phyloP scores from a whole-genome alignment of 257 asterid species.

The Catharanthus roseus region DNA sequence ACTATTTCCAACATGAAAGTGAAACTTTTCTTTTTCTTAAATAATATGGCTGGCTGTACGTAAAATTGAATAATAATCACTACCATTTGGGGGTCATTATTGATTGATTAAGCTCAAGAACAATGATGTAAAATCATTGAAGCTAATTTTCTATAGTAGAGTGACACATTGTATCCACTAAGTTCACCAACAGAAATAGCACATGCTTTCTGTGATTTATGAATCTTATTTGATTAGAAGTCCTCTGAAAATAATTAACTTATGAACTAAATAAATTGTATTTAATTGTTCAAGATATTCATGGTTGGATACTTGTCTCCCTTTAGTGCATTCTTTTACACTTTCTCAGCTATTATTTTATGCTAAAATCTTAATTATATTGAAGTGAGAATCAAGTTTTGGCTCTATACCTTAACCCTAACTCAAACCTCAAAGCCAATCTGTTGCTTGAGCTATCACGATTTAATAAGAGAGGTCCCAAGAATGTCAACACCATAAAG shows the following conservation, averaged over 20 bases:
- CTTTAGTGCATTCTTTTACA: conserved; percentile 16
- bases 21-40: too few relatives aligned
- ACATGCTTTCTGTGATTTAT: neutral
- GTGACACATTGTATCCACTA: conserved; percentile 1
- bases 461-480: neutral
- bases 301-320: conserved; percentile 4
- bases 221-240: neutral
- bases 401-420: conserved; percentile 13
- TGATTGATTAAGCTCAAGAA: neutral
- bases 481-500: too few relatives aligned
- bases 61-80: neutral
- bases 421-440: conserved; percentile 18
- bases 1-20: too few relatives aligned
- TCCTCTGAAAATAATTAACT: neutral
- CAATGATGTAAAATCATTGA: neutral
- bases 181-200: neutral
- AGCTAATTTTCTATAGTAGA: neutral
- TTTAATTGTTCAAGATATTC: neutral
- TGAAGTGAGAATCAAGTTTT: conserved; percentile 30
- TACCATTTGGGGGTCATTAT: neutral
- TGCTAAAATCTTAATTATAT: conserved; percentile 15
- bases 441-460: neutral
- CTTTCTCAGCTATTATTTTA: conserved; percentile 11
- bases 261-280: conserved; percentile 1
- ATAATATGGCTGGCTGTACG: too few relatives aligned